Percentiles rank a stretch among this genome's conserved stretches.
Evolutionary conservation across 2,329 filamentous ascomycete genomes (phyloP).

Genomic region (Madurella mycetomatis): DNA sequence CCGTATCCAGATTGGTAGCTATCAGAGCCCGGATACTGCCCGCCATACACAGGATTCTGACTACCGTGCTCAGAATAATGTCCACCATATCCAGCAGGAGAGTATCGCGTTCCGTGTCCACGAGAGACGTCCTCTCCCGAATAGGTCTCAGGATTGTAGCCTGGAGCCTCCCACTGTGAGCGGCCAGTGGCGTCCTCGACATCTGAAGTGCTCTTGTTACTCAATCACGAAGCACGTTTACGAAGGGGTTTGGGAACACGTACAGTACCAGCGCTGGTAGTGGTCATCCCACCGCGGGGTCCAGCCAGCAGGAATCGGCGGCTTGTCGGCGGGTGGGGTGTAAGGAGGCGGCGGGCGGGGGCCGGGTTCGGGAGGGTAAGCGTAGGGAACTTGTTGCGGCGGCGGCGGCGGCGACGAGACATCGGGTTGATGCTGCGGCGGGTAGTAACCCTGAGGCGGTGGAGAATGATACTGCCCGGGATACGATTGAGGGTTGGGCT

Average conservation of each 20-base stretch:
- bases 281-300: conserved; percentile 50
- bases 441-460: neutral
- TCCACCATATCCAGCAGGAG: neutral
- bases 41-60: no score
- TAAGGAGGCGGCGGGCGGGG: conserved; percentile 24
- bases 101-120: conserved; percentile 2
- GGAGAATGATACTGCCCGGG: neutral
- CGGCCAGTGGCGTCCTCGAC: conserved; percentile 52
- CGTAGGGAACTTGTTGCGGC: conserved; percentile 3
- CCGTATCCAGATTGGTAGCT: neutral
- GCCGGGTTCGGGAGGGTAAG: conserved; percentile 14
- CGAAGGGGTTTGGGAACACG: neutral
- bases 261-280: conserved; percentile 51
- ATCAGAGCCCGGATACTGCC: no score
- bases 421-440: neutral
- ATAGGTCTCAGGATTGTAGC: conserved; percentile 22
- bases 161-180: conserved; percentile 51
- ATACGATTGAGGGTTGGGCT: conserved; percentile 13
- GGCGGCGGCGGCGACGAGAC: conserved; percentile 12
- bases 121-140: conserved; percentile 12
- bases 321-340: conserved; percentile 31
- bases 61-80: neutral
- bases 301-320: conserved; percentile 51
- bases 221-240: neutral
- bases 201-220: conserved; percentile 24